Percentiles rank a stretch among this genome's conserved stretches.
Evolutionary conservation across 345 rosid genomes (phyloP).

Genomic region (Cardamine occulta): DNA sequence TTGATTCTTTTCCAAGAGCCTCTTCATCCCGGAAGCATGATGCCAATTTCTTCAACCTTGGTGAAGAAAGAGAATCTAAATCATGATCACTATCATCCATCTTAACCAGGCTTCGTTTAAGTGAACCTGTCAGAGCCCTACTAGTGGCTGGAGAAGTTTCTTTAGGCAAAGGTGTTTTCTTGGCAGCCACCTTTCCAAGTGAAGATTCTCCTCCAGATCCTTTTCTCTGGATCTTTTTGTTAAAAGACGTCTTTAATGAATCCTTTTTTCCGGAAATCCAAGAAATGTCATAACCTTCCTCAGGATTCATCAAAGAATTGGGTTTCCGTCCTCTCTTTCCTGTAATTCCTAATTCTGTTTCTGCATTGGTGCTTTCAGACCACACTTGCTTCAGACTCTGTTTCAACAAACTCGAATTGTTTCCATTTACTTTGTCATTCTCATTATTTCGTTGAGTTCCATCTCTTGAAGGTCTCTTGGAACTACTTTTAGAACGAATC

Average conservation of each 20-base stretch:
- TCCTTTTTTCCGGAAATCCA: conserved; percentile 49
- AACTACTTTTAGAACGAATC: conserved; percentile 18
- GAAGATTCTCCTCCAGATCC: conserved; percentile 41
- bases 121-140: conserved; percentile 39
- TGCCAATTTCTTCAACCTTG: conserved; percentile 28
- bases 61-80: conserved; percentile 45
- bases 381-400: conserved; percentile 40
- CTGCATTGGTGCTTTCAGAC: conserved; percentile 47
- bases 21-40: conserved; percentile 41
- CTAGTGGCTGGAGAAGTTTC: conserved; percentile 36
- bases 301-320: conserved; percentile 73
- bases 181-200: conserved; percentile 40
- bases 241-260: conserved; percentile 31
- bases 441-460: conserved; percentile 20
- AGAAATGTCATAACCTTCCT: conserved; percentile 66
- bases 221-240: conserved; percentile 40
- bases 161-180: conserved; percentile 39
- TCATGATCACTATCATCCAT: conserved; percentile 45
- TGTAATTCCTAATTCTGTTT: conserved; percentile 38
- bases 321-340: conserved; percentile 72
- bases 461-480: conserved; percentile 32
- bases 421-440: conserved; percentile 19
- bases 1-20: conserved; percentile 41
- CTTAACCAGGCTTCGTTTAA: conserved; percentile 46
- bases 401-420: conserved; percentile 13